Percentiles rank a stretch among this genome's conserved stretches.
phyloP scores from a whole-genome alignment of 2,329 filamentous ascomycete species.

The Sclerotinia sclerotiorum region DNA sequence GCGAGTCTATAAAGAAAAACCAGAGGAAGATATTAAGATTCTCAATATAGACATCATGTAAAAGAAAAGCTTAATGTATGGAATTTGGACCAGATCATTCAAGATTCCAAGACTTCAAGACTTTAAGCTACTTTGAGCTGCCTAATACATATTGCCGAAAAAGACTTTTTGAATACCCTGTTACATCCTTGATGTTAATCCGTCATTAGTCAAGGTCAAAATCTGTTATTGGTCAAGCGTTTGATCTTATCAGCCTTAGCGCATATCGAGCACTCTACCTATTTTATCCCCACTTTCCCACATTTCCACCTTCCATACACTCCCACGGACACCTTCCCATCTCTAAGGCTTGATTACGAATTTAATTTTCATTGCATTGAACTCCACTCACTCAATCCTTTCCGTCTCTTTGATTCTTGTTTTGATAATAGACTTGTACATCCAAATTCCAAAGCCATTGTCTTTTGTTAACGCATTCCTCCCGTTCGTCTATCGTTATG shows the following conservation, averaged over 20 bases:
- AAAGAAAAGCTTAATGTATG: not conserved
- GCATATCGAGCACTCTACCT: not conserved
- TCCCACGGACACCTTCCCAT: conserved; percentile 1
- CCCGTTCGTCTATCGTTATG: not conserved
- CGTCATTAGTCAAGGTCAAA: not conserved
- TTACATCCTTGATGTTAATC: conserved; percentile 10
- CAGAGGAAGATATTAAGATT: conserved; percentile 96
- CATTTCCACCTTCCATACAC: not conserved
- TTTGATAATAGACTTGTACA: not conserved
- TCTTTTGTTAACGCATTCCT: not conserved
- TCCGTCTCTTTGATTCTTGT: not conserved
- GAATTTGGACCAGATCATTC: not conserved
- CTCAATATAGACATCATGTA: conserved; percentile 67
- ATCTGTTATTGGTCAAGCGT: not conserved
- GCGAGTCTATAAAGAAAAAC: conserved; percentile 84
- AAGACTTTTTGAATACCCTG: not conserved
- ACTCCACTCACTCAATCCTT: not conserved
- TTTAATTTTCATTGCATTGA: not conserved
- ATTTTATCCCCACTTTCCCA: conserved; percentile 1
- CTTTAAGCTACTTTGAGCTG: not conserved
- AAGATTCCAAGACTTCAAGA: not conserved
- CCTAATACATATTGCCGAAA: no score
- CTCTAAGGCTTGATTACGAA: conserved; percentile 3
- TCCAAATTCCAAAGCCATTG: not conserved
- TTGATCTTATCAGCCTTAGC: conserved; percentile 2